Base-by-base conservation (phyloP, 148 eudicot species). In the Tetragonia tetragonoides region DNA sequence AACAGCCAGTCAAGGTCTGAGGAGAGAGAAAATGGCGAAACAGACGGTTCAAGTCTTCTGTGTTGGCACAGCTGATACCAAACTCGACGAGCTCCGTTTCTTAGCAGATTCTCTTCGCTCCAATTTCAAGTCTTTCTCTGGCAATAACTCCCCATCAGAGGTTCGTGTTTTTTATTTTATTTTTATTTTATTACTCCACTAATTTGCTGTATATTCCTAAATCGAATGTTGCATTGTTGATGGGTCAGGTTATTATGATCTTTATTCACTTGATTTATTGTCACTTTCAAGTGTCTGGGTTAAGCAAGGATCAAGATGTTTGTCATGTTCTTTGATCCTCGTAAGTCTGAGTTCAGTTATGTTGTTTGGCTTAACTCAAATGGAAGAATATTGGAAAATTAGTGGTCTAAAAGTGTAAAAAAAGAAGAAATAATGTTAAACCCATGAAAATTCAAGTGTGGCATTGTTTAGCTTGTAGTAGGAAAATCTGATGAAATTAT, bases 21-120 rank as follows among this genome's bases (percentile, higher is more conserved):
- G 3, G 56, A 47, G 46, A 28, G 74, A 65, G 77, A 64, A 78
- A 23, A 88, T 86, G 91, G 83, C 23, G 61, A 76, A 76, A 42
- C 47, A 68, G 24, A 69, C 28, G 12, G 23, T 54, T 44, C 63
- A 87, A 81, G 90, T 95, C 15, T 90, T 84, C 71, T 91, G 97
- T 75, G 84, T 93, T 8, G 99, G 90, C 17, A 95, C 99, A 3
- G 94, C 91, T 61, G 99, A 95, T 84, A 91, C 97, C 2, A 95
- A 95, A 84, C 85, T 91, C 23, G 86, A 95, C 12, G 99, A 95
- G 78, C 86, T 95, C 75, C 81, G 75, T 16, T 95, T 89, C 83
- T 82, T 95, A 60, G 80, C 95, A 40, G 77, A 88, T 40, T 88
- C 95, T 51, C 81, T 95, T 72, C 84, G 80, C 39, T 93, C 92